phyloP scores from a whole-genome alignment of 495 filamentous ascomycete species.

The Daldinia childiae region DNA sequence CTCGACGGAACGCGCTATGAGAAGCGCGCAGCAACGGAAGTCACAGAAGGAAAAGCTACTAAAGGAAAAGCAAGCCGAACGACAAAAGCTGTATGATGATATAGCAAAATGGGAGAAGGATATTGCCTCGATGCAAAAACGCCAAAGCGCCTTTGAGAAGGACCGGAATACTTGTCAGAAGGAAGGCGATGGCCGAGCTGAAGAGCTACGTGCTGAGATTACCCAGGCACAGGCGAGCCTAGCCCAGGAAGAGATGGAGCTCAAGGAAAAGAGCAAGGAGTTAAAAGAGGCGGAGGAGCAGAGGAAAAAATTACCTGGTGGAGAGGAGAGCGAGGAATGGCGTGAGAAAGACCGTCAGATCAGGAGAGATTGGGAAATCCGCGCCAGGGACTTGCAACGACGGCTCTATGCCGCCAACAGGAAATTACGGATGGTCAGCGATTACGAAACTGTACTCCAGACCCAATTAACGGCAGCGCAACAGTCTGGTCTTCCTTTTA shows the following conservation, averaged over 20 bases:
- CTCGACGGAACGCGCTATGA: conserved; percentile 80
- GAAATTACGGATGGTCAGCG: conserved; percentile 49
- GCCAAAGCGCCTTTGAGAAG: conserved; percentile 53
- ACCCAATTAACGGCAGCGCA: conserved; percentile 42
- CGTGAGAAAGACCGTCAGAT: conserved; percentile 56
- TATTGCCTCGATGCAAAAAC: conserved; percentile 57
- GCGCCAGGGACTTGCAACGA: conserved; percentile 56
- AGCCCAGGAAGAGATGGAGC: conserved; percentile 51
- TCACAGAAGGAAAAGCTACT: conserved; percentile 81
- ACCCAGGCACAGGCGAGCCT: conserved; percentile 44
- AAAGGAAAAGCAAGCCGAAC: conserved; percentile 76
- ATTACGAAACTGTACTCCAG: conserved; percentile 53
- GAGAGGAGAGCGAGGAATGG: conserved; percentile 65
- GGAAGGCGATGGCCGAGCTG: conserved; percentile 41
- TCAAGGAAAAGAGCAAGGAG: conserved; percentile 60
- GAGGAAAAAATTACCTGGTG: conserved; percentile 59
- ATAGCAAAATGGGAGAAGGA: conserved; percentile 66
- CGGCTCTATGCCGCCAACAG: conserved; percentile 49
- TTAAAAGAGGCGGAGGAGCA: conserved; percentile 64
- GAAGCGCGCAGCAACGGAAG: conserved; percentile 82
- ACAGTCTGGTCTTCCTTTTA: conserved; percentile 46
- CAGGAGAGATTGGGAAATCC: conserved; percentile 56
- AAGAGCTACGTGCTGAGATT: conserved; percentile 46
- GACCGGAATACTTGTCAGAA: conserved; percentile 51
- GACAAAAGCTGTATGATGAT: conserved; percentile 63